Percentiles rank a stretch among this genome's conserved stretches.
Evolutionary conservation across 208 protist genomes (phyloP).

Genomic region (Novymonas esmeraldas): DNA sequence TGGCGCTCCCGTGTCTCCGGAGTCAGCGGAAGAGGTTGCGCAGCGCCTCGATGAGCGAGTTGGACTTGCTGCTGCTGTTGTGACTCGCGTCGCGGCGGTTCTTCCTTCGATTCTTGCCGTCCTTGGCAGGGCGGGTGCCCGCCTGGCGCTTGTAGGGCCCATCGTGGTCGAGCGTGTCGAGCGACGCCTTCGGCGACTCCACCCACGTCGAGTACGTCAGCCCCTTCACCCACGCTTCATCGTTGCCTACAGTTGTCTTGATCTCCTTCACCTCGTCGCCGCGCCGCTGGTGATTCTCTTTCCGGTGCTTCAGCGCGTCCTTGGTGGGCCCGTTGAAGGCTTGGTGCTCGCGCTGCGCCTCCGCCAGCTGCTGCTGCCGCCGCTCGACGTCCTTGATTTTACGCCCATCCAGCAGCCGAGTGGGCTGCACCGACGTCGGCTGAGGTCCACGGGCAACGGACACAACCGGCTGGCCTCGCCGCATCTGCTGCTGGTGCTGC

Average conservation of each 20-base stretch:
- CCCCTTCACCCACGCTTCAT: slow-evolving; percentile 42
- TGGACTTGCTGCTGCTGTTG: slow-evolving; percentile 13
- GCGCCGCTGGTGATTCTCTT: neutral
- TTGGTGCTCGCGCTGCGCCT: neutral
- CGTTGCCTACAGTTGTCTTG: slow-evolving; percentile 48
- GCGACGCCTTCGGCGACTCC: slow-evolving; percentile 34
- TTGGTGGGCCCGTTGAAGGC: slow-evolving; percentile 21
- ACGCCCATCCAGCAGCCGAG: slow-evolving; percentile 32
- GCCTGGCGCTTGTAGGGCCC: slow-evolving; percentile 39
- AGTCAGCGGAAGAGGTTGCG: slow-evolving; percentile 29
- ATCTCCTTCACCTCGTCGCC: slow-evolving; percentile 22
- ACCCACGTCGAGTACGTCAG: slow-evolving; percentile 43
- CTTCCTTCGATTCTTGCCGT: neutral
- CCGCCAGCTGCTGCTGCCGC: slow-evolving; percentile 9
- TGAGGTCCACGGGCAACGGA: slow-evolving; percentile 53
- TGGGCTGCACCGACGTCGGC: slow-evolving; percentile 35
- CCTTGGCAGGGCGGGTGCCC: neutral
- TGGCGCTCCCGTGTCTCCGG: neutral
- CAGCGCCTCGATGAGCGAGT: slow-evolving; percentile 22
- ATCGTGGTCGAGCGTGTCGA: slow-evolving; percentile 14
- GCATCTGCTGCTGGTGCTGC: slow-evolving; percentile 8
- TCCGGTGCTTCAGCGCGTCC: neutral
- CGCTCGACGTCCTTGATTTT: slow-evolving; percentile 24
- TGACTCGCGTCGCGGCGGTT: neutral
- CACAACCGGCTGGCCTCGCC: slow-evolving; percentile 1